Base-by-base conservation (phyloP, 345 rosid genomes). In the Murraya koenigii region DNA sequence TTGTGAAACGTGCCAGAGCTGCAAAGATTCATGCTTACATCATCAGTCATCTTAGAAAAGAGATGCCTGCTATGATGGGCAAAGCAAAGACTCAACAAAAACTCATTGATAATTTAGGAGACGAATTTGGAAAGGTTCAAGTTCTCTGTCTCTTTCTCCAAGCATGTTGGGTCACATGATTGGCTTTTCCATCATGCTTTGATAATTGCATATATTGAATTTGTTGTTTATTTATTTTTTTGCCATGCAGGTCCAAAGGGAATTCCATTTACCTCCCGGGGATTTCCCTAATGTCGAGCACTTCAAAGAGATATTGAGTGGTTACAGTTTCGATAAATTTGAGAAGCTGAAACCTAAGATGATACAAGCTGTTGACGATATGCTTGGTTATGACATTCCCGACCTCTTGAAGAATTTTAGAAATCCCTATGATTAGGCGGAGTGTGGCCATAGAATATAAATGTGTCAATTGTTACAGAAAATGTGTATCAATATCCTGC, bases 1-100 rank as follows among this genome's bases (percentile, higher is more conserved):
- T 96, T 81, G 97, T 92, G 78, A 96, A 94, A 79, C 91, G 99
- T 63, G 98, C 98, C 38, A 87, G 98, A 86, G 98, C 99, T 71
- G 98, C 95, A 26, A 90, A 90, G 89, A 96, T 96, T 70, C 98
- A 96, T 83, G 94, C 99, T 20, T 87, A 88, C 77, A 92, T 94
- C 64, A 89, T 96, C 68, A 86, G 97, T 79, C 93, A 96, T 89
- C 93, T 96, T 35, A 94, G 85, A 81, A 92, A 89, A 83, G 97
- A 92, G 85, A 96, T 96, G 99, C 98, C 98, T 6, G 80, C 93
- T 33, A 88, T 94, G 89, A 90, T 96, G 75, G 98, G 99, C 63
- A 96, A 94, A 85, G 95, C 97, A 4, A 96, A 92, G 84, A 74
- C 97, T 73, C 98, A 96, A 80, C 98, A 94, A 75, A 84, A 80